These are phyloP conservation scores for Cucumis melo DNA, from an alignment of 306 rosid species.

Conservation along the genomic window DNA sequence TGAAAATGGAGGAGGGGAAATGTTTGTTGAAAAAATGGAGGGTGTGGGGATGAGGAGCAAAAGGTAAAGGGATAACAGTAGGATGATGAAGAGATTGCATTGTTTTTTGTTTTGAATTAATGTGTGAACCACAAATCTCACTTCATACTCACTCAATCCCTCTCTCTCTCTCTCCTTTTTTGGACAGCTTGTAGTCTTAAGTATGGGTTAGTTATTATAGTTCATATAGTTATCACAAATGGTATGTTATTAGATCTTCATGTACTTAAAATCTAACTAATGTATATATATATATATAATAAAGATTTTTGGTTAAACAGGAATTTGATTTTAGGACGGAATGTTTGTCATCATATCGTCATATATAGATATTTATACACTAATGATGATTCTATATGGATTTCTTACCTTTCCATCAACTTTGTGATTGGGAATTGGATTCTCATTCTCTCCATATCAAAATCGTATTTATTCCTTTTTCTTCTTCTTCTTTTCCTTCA, in stretches of 20 bases:
- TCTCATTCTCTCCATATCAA: neutral
- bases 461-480: neutral
- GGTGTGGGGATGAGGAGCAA: neutral
- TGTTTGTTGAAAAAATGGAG: neutral
- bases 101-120: neutral
- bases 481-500: no score
- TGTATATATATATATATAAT: no score
- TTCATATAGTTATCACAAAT: no score
- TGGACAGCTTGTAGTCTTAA: no score
- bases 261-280: no score
- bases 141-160: neutral
- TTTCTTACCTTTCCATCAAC: neutral
- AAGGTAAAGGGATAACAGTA: neutral
- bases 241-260: no score
- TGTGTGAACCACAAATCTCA: neutral
- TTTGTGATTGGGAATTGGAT: neutral
- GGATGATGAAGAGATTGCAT: conserved; percentile 2
- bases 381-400: neutral
- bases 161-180: neutral
- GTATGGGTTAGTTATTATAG: no score
- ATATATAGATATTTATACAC: neutral
- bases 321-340: neutral
- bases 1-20: neutral
- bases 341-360: neutral
- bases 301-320: no score